Base-by-base conservation (phyloP, 305 asterid genomes). In the Caryopteris hybrid region DNA sequence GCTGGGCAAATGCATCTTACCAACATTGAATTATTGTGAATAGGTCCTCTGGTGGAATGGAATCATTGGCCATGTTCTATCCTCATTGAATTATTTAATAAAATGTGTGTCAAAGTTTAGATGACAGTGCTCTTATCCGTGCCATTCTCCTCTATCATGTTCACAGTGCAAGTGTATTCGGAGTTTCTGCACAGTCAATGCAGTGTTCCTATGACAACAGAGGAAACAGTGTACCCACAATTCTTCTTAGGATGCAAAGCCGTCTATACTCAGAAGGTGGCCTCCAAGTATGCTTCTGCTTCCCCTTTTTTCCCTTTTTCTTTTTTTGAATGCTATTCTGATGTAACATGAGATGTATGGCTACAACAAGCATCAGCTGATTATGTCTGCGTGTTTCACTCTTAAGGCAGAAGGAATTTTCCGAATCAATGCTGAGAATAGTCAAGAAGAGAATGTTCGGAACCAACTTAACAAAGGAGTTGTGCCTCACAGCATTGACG, bases 331-430 rank as follows among this genome's bases (percentile, higher is more conserved):
- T 23, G n/a, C n/a, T n/a, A n/a, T n/a, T n/a, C n/a, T n/a, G n/a
- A n/a, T n/a, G n/a, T n/a, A n/a, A n/a, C n/a, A n/a, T n/a, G n/a
- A n/a, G n/a, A n/a, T n/a, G n/a, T n/a, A n/a, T n/a, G 22, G 45
- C 55, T n/a, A 39, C 8, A 34, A 10, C 62, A 31, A 29, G 38
- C 41, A 8, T 58, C 52, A 62, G 54, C 42, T 67, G 53, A 64
- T 46, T 31, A 42, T 46, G 39, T 17, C 61, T 50, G 1, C 20
- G 47, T 54, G 45, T 47, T 70, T 50, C 57, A 12, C 17, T 59
- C n/a, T 70, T 21, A 77, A 91, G 96, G 96, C 86, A 58, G 97
- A 91, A 80, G 97, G 97, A 60, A 91, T 91, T 64, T 91, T 91
- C 74, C 80, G 97, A 70, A 88, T 91, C 58, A 91, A 84, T 78